A percentile compares a stretch with the other conserved stretches of the same genome.
Conservation (phyloP, 345 rosid species). For the Aquilaria yunnanensis region DNA sequence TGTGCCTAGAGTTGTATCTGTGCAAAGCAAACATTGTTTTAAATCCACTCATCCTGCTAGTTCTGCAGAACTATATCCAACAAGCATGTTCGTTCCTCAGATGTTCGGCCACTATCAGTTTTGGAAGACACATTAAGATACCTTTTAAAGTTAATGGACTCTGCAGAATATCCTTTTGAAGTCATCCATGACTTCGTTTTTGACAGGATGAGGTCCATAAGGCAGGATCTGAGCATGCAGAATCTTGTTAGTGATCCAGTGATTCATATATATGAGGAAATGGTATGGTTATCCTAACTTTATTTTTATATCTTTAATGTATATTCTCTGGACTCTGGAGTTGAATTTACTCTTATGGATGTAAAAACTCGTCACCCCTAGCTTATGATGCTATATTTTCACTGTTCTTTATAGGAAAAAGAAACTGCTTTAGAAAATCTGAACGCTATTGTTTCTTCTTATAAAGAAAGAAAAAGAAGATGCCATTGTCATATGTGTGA, state of each 20-base stretch:
- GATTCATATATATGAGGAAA: constrained; percentile 68
- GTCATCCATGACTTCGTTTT: constrained; percentile 86
- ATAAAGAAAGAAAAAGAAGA: no score
- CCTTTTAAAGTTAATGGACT: constrained; percentile 58
- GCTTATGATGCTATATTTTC: no score
- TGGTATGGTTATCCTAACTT: constrained; percentile 43
- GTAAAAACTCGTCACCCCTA: no score
- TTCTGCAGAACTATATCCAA: constrained; percentile 89
- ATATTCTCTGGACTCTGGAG: neutral
- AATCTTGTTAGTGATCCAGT: constrained; percentile 52
- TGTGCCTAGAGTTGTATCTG: no score
- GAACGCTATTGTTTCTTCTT: no score
- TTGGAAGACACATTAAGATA: constrained; percentile 66
- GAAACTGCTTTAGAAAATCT: no score
- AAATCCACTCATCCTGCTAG: constrained; percentile 29
- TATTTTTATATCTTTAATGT: neutral
- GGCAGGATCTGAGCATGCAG: constrained; percentile 95
- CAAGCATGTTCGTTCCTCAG: constrained; percentile 42
- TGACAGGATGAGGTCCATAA: constrained; percentile 89
- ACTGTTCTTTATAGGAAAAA: no score
- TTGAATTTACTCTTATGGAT: no score
- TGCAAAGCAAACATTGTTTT: no score
- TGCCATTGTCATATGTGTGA: no score
- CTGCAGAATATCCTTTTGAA: constrained; percentile 58
- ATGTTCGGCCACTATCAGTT: constrained; percentile 72